Evolutionary conservation across 2,329 filamentous ascomycete genomes (phyloP), one percentile per base, ranked within the genome.

Genomic region (Didymosphaeria variabile): DNA sequence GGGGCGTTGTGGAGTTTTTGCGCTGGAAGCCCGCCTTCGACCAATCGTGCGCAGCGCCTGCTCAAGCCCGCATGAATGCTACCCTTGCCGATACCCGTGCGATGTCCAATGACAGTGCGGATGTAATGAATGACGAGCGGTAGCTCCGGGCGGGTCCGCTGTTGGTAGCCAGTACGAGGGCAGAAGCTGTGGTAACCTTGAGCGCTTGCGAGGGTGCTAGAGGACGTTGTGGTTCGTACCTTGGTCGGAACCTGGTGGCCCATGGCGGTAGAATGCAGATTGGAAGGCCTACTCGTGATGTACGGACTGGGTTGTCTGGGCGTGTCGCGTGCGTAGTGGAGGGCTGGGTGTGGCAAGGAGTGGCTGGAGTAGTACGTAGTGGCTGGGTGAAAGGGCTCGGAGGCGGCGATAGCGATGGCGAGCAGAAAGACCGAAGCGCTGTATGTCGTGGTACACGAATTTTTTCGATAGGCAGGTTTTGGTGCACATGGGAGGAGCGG

Each of bases 131-230:
- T 42, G 21, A 17, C n/a, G 42, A 31, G 50, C 59, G 53, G 62
- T 40, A 52, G 53, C 54, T 55, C 62, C 47, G 55, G 54, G 21
- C 31, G 21, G 17, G 54, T 44, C 59, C 57, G 57, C 36, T 38
- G 36, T 60, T 45, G 62, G 62, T 62, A 64, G 42, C 62, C 59
- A 64, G 34, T 55, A 2, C 21, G 40, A 51, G 46, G 50, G 2
- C 21, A 53, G 46, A 12, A 23, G 9, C 34, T 15, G 21, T 0
- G 13, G 40, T 29, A 32, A 32, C 50, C 57, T 55, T n/a, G 17
- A 59, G 61, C 58, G 61, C 58, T 63, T 63, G 47, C 29, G 47
- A 10, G 15, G 23, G 9, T 8, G 15, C 8, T 32, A n/a, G 23
- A 15, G 46, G 36, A 10, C 9, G 21, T 5, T 40, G 55, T 38